Evolutionary conservation across 2,329 filamentous ascomycete species (phyloP).

Genomic region (Paraphoma sp.): DNA sequence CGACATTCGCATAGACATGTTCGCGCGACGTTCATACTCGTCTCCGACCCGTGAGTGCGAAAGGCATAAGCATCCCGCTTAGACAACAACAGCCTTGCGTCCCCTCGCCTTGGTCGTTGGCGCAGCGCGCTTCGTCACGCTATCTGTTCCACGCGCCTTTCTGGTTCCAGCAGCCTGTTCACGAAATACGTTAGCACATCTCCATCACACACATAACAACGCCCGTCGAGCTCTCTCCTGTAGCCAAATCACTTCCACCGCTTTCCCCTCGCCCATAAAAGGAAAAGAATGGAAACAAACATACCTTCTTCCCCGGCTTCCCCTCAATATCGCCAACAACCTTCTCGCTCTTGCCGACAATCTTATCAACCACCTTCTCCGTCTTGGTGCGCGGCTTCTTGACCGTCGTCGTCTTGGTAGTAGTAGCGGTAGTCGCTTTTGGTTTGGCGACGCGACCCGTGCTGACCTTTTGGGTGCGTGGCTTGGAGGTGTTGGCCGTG

Average conservation of each 20-base stretch:
- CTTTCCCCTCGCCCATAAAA: background rate
- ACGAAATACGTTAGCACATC: background rate
- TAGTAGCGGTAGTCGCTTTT: slow-evolving; percentile 11
- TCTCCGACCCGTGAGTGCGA: background rate
- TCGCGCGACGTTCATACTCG: too few relatives aligned
- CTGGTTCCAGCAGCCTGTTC: slow-evolving; percentile 16
- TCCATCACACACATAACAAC: background rate
- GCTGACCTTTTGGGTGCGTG: slow-evolving; percentile 47
- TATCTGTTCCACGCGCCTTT: slow-evolving; percentile 17
- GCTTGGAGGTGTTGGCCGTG: slow-evolving; percentile 47
- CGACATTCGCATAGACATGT: too few relatives aligned
- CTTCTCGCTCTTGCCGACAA: slow-evolving; percentile 32
- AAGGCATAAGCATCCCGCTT: background rate
- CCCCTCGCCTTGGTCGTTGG: slow-evolving; percentile 3
- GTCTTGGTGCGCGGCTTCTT: slow-evolving; percentile 34
- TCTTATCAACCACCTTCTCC: slow-evolving; percentile 37
- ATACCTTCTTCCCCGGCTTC: slow-evolving; percentile 40
- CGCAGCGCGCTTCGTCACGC: slow-evolving; percentile 10
- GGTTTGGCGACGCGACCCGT: slow-evolving; percentile 36
- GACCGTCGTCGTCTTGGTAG: slow-evolving; percentile 22
- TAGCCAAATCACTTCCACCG: too few relatives aligned
- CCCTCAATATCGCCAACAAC: slow-evolving; percentile 28
- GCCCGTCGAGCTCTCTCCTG: too few relatives aligned
- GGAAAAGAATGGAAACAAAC: background rate
- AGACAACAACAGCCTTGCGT: slow-evolving; percentile 4